Evolutionary conservation across 1,284 basidiomycete species (phyloP).

Genomic region (Puccinia polysora): DNA sequence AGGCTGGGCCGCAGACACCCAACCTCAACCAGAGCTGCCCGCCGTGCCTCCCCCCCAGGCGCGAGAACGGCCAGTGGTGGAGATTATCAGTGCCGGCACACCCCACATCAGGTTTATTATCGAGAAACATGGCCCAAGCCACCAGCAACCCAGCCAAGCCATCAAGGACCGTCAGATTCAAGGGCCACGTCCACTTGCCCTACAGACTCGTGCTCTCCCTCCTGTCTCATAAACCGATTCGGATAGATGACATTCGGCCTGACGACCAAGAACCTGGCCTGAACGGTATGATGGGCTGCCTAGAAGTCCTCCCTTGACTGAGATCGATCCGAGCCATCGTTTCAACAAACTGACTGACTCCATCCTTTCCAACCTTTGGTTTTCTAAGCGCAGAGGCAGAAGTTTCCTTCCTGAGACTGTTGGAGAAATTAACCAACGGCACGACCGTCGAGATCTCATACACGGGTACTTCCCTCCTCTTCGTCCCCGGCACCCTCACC

Average conservation of each 20-base stretch:
- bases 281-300: constrained; percentile 61
- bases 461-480: constrained; percentile 82
- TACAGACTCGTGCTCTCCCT: constrained; percentile 80
- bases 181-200: constrained; percentile 76
- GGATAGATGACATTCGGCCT: constrained; percentile 81
- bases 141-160: neutral
- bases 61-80: no score
- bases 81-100: constrained; percentile 52
- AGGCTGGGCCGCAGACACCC: no score
- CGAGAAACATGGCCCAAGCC: neutral
- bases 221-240: constrained; percentile 77
- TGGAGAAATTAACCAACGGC: constrained; percentile 93
- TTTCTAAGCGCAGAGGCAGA: constrained; percentile 68
- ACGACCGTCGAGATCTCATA: constrained; percentile 92
- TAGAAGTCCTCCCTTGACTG: constrained; percentile 9
- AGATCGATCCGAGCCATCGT: no score
- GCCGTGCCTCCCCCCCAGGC: no score
- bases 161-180: constrained; percentile 56
- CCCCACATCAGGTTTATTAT: neutral
- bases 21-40: no score
- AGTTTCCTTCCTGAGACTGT: constrained; percentile 76
- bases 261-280: constrained; percentile 92
- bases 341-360: constrained; percentile 3
- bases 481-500: constrained; percentile 85
- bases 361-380: constrained; percentile 8